A percentile compares a stretch with the other conserved stretches of the same genome.
phyloP scores from a whole-genome alignment of 306 rosid genomes.

The Cajanus cajan region DNA sequence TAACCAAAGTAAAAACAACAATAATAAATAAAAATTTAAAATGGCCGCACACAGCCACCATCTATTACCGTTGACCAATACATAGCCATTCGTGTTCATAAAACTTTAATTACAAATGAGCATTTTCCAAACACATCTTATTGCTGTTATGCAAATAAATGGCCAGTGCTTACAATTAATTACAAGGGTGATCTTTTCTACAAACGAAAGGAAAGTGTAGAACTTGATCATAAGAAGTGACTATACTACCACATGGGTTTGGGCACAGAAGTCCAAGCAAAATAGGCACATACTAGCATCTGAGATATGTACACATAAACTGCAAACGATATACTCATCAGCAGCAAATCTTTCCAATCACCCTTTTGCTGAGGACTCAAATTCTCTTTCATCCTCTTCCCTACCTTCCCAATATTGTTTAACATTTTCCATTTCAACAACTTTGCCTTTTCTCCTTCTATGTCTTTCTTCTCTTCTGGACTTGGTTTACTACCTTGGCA shows the following conservation, averaged over 20 bases:
- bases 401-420: constrained; percentile 43
- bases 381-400: constrained; percentile 51
- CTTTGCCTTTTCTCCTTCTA: constrained; percentile 26
- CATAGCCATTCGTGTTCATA: not conserved
- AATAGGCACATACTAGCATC: constrained; percentile 70
- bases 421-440: constrained; percentile 25
- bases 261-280: constrained; percentile 60
- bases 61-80: not conserved
- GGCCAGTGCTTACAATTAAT: not conserved
- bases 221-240: not conserved
- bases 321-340: constrained; percentile 86
- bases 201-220: too few species aligned
- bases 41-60: not conserved
- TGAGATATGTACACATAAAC: constrained; percentile 88
- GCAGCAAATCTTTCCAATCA: constrained; percentile 76
- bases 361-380: constrained; percentile 78
- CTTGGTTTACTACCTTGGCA: constrained; percentile 45
- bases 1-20: not conserved
- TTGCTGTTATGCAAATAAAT: not conserved
- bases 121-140: not conserved
- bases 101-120: not conserved
- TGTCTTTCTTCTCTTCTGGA: constrained; percentile 29
- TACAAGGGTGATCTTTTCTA: too few species aligned
- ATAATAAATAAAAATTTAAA: not conserved
- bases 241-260: constrained; percentile 50